Evolutionary conservation across 2,329 filamentous ascomycete species (phyloP).

Genomic region (Magnaporthiopsis poae): DNA sequence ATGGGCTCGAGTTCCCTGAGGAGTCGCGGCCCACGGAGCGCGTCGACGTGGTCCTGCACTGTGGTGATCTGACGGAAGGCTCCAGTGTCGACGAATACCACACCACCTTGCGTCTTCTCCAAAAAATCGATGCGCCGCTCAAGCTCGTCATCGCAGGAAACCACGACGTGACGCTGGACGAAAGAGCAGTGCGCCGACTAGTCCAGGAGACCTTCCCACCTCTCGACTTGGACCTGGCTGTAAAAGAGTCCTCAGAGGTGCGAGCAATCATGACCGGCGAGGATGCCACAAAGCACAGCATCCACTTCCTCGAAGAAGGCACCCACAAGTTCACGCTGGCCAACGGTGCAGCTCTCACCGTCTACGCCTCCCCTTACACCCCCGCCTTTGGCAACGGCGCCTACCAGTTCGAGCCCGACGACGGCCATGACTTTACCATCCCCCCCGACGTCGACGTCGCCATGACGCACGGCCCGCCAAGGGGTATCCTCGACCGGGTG

Average conservation of each 20-base stretch:
- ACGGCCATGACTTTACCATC: slow-evolving; percentile 38
- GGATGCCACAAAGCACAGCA: slow-evolving; percentile 19
- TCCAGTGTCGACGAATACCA: slow-evolving; percentile 31
- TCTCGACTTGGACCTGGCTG: not conserved
- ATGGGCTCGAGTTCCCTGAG: slow-evolving; percentile 20
- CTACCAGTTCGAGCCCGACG: slow-evolving; percentile 35
- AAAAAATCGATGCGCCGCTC: slow-evolving; percentile 33
- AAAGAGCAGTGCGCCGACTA: not conserved
- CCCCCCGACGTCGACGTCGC: slow-evolving; percentile 30
- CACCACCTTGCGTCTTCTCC: slow-evolving; percentile 31
- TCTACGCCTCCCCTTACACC: slow-evolving; percentile 47
- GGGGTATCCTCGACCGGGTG: slow-evolving; percentile 38
- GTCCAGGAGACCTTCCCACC: not conserved
- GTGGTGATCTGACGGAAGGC: slow-evolving; percentile 39
- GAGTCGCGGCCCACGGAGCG: slow-evolving; percentile 11
- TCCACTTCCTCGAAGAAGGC: slow-evolving; percentile 42
- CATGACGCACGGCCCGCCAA: slow-evolving; percentile 47
- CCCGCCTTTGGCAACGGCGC: slow-evolving; percentile 28
- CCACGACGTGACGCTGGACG: slow-evolving; percentile 37
- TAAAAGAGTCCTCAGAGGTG: not conserved
- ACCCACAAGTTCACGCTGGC: slow-evolving; percentile 34
- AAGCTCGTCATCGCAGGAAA: slow-evolving; percentile 48
- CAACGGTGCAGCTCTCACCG: slow-evolving; percentile 38
- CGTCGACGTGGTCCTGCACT: slow-evolving; percentile 41
- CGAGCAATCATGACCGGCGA: not conserved